These are phyloP conservation scores for Athelia sp. DNA, from an alignment of 1,284 basidiomycete genomes.

Conservation along the genomic window DNA sequence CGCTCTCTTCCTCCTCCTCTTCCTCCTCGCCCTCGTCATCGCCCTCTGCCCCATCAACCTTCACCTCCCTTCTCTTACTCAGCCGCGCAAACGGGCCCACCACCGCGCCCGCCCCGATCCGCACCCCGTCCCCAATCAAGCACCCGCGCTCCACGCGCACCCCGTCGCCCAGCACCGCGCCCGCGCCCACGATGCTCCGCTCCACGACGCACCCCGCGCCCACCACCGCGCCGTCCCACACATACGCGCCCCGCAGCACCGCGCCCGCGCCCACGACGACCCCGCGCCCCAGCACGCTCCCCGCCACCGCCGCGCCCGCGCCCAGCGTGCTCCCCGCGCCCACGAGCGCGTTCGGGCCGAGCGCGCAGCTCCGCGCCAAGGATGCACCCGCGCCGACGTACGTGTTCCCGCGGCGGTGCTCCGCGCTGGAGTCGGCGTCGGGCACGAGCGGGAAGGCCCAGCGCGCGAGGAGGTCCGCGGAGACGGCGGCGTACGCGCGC, in stretches of 20 bases:
- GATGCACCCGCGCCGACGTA: conserved; percentile 84
- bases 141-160: conserved; percentile 64
- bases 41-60: conserved; percentile 21
- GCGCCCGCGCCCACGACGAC: conserved; percentile 67
- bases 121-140: conserved; percentile 77
- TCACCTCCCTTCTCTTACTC: conserved; percentile 37
- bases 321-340: conserved; percentile 65
- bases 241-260: conserved; percentile 69
- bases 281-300: conserved; percentile 73
- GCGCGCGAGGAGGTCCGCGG: conserved; percentile 87
- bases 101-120: conserved; percentile 68
- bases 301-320: conserved; percentile 57
- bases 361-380: too few relatives aligned
- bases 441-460: conserved; percentile 96
- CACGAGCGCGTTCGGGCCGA: conserved; percentile 82
- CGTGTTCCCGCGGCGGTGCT: conserved; percentile 79
- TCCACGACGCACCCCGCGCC: conserved; percentile 75
- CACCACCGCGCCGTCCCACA: conserved; percentile 78
- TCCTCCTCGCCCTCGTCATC: conserved; percentile 26
- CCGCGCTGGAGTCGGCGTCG: conserved; percentile 85
- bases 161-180: conserved; percentile 68
- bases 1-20: conserved; percentile 14
- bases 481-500: conserved; percentile 83
- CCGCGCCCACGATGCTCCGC: conserved; percentile 75
- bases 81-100: conserved; percentile 73